These are phyloP conservation scores for Fusarium abutilonis DNA, from an alignment of 2,329 filamentous ascomycete genomes.

Conservation along the genomic window DNA sequence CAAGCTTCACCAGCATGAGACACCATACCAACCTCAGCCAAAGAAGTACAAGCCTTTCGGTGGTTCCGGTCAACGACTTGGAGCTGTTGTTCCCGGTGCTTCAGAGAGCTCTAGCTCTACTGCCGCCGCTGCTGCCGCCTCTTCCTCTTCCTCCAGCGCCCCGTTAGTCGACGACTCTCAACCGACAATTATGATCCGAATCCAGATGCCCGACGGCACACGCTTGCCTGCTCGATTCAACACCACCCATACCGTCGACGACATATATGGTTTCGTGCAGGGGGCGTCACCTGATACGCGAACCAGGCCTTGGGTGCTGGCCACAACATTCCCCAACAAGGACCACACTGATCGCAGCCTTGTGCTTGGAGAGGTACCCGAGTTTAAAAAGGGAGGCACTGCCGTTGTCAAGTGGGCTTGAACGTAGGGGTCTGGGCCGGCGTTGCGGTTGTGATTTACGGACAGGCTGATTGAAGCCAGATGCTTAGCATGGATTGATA, in stretches of 20 bases:
- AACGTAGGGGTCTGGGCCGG: slow-evolving; percentile 23
- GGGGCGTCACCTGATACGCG: slow-evolving; percentile 68
- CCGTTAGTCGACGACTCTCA: slow-evolving; percentile 68
- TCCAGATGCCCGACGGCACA: slow-evolving; percentile 81
- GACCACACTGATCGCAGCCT: slow-evolving; percentile 75
- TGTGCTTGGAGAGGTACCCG: slow-evolving; percentile 67
- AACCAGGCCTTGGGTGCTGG: slow-evolving; percentile 74
- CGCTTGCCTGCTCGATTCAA: slow-evolving; percentile 84
- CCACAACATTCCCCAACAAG: slow-evolving; percentile 85
- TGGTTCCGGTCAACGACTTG: slow-evolving; percentile 77
- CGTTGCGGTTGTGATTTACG: slow-evolving; percentile 33
- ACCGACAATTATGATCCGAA: slow-evolving; percentile 75
- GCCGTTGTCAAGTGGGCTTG: slow-evolving; percentile 69
- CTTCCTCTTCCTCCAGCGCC: slow-evolving; percentile 50
- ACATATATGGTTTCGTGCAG: slow-evolving; percentile 79
- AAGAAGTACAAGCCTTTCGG: slow-evolving; percentile 80
- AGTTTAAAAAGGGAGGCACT: slow-evolving; percentile 73
- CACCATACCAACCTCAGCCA: slow-evolving; percentile 74
- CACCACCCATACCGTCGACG: slow-evolving; percentile 77
- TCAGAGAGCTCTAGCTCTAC: slow-evolving; percentile 30
- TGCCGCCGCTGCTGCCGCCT: slow-evolving; percentile 37
- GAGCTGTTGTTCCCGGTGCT: slow-evolving; percentile 77
- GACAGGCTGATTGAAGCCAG: slow-evolving; percentile 4
- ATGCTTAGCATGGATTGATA: slow-evolving; percentile 23
- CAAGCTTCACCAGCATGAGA: slow-evolving; percentile 79